Percentiles rank a stretch among this genome's conserved stretches.
These are phyloP conservation scores for Phytophthora europaea DNA, from an alignment of 352 stramenopile species.

Conservation along the genomic window DNA sequence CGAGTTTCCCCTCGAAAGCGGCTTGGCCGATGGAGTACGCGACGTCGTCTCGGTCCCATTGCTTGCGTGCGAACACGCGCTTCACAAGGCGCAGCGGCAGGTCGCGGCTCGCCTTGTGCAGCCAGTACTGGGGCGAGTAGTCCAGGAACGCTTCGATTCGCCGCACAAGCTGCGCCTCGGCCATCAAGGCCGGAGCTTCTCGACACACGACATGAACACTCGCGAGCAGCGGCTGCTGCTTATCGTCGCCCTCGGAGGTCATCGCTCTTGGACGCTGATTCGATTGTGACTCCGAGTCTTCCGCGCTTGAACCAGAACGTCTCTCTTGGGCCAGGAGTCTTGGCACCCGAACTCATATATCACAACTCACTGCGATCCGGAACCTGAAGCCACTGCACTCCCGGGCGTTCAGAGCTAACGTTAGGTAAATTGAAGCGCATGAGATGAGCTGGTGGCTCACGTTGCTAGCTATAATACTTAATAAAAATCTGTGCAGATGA, in stretches of 20 bases:
- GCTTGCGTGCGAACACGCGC: neutral
- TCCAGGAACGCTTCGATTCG: constrained; percentile 9
- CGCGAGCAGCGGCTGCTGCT: neutral
- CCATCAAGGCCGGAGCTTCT: neutral
- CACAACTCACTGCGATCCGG: no score
- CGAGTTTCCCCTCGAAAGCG: constrained; percentile 4
- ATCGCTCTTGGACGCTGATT: neutral
- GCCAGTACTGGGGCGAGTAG: neutral
- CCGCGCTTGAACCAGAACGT: no score
- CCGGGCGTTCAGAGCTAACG: no score
- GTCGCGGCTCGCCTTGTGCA: neutral
- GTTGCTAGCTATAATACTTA: no score
- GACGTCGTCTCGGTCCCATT: neutral
- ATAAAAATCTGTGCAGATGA: no score
- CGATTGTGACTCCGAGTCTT: no score
- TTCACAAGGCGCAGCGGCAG: neutral
- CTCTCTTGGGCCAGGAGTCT: no score
- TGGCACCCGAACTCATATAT: neutral
- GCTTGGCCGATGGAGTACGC: neutral
- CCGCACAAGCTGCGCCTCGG: neutral
- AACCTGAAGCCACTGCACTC: no score
- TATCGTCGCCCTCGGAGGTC: neutral
- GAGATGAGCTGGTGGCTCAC: no score
- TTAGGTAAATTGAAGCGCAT: no score
- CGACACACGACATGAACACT: neutral